Evolutionary conservation across 345 rosid genomes (phyloP), one percentile per base, ranked within the genome.

Genomic region (Nephelium lappaceum): DNA sequence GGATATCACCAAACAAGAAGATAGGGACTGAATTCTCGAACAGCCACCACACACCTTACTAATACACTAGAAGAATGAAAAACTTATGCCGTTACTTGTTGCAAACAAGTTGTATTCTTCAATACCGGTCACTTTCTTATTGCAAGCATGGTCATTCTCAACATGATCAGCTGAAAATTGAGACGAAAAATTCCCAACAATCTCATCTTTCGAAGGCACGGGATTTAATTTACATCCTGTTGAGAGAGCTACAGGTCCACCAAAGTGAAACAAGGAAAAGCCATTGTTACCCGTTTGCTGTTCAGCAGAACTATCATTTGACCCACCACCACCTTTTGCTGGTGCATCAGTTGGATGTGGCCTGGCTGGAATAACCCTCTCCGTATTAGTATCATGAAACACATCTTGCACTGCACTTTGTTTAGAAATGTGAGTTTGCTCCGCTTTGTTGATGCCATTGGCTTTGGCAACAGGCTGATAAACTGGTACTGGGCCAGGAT

Each of bases 71-170:
- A 87, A 89, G 84, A 93, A 77, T 43, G 95, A 88, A 91, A 92
- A 93, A 80, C 88, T 86, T 70, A 89, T 31, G 71, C 91, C 88
- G 58, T 89, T 90, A 63, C 88, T 91, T 45, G 87, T 84, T 15
- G 95, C 95, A 88, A 96, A 96, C 92, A 94, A 86, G 87, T 91
- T 93, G 88, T 96, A 94, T 78, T 96, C 93, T 84, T 91, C 95
- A 61, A 89, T 68, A 15, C 84, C 73, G 55, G 83, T 80, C 82
- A 86, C 91, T 81, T 82, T 89, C 75, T 89, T 84, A 79, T 77
- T 77, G 87, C 89, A 81, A 76, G 78, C 84, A 43, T 83, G 79
- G 82, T 81, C 83, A n/a, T 85, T 82, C 78, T 86, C 88, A 6
- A 49, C 76, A 49, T 88, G 82, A 83, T 92, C 92, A 16, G 82